A percentile compares a stretch with the other conserved stretches of the same genome.
Conservation (phyloP, 495 filamentous ascomycete species). For the Penicillium longicatenatum region DNA sequence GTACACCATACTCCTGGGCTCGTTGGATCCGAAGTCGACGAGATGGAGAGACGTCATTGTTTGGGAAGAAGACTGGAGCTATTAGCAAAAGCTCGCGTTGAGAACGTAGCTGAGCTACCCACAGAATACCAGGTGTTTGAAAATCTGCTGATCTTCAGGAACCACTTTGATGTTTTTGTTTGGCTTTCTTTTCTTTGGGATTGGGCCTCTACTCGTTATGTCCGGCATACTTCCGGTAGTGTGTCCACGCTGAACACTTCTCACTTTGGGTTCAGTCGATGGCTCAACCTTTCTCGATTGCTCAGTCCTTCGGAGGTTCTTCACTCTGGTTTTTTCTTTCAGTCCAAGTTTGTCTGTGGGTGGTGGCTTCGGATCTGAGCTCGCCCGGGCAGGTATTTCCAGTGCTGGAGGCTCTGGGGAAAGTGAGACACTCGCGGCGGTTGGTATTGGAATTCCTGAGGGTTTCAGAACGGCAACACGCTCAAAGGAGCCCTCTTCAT, state of each 20-base stretch:
- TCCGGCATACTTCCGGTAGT: conserved; percentile 26
- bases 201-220: conserved; percentile 13
- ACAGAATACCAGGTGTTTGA: conserved; percentile 67
- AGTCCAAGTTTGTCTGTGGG: not conserved
- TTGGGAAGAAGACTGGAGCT: conserved; percentile 72
- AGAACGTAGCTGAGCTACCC: conserved; percentile 13
- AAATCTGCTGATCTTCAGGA: conserved; percentile 64
- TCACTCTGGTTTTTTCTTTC: not conserved
- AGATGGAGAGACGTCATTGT: conserved; percentile 66
- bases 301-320: not conserved
- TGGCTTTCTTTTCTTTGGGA: conserved; percentile 30
- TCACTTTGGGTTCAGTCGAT: not conserved
- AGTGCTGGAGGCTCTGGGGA: not conserved
- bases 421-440: not conserved
- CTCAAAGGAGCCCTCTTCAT: conserved; percentile 17
- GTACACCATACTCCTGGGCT: conserved; percentile 74
- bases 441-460: conserved; percentile 1
- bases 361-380: conserved; percentile 19
- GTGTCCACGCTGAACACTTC: conserved; percentile 10
- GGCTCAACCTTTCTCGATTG: not conserved
- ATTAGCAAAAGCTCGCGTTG: conserved; percentile 12
- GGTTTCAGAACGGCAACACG: conserved; percentile 6
- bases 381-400: conserved; percentile 11
- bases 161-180: conserved; percentile 38
- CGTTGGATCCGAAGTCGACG: conserved; percentile 72